Conservation (phyloP, 768 basidiomycete species). For the Tulasnella sp. region DNA sequence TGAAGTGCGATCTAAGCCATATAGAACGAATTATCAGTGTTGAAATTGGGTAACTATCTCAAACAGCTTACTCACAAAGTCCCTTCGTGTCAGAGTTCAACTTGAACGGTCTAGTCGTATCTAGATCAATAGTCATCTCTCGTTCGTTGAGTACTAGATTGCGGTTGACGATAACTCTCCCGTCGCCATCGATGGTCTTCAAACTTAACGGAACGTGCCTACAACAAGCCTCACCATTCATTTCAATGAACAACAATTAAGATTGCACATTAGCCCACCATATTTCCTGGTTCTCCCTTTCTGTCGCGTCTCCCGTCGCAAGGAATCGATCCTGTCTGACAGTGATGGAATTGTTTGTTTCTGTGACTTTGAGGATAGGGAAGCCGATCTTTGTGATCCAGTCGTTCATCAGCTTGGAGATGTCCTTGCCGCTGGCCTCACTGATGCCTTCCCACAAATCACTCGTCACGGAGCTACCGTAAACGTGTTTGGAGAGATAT, state of each 20-base stretch:
- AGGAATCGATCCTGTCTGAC: constrained; percentile 89
- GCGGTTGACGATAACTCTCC: constrained; percentile 49
- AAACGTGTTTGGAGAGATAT: constrained; percentile 83
- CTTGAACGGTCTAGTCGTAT: constrained; percentile 72
- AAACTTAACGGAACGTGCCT: constrained; percentile 78
- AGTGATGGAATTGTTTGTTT: constrained; percentile 55
- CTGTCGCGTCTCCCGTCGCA: constrained; percentile 65
- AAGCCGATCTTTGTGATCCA: constrained; percentile 77
- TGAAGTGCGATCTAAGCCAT: constrained; percentile 76
- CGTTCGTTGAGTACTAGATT: constrained; percentile 54
- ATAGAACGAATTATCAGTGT: not conserved
- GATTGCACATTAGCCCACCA: constrained; percentile 43
- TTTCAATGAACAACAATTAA: too few species aligned
- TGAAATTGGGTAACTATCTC: not conserved
- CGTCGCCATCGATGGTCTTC: constrained; percentile 45
- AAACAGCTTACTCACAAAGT: constrained; percentile 51
- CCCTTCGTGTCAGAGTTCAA: constrained; percentile 82
- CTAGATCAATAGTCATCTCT: constrained; percentile 58
- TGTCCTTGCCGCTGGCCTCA: constrained; percentile 58
- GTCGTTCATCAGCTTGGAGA: constrained; percentile 73
- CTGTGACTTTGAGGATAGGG: constrained; percentile 80
- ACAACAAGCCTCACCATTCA: not conserved
- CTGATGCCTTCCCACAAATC: constrained; percentile 84
- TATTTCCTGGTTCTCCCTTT: constrained; percentile 75
- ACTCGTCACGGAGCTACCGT: constrained; percentile 69